Percentiles rank a stretch among this genome's conserved stretches.
These are phyloP conservation scores for Exophiala alcalophila DNA, from an alignment of 2,329 filamentous ascomycete genomes.

Conservation along the genomic window DNA sequence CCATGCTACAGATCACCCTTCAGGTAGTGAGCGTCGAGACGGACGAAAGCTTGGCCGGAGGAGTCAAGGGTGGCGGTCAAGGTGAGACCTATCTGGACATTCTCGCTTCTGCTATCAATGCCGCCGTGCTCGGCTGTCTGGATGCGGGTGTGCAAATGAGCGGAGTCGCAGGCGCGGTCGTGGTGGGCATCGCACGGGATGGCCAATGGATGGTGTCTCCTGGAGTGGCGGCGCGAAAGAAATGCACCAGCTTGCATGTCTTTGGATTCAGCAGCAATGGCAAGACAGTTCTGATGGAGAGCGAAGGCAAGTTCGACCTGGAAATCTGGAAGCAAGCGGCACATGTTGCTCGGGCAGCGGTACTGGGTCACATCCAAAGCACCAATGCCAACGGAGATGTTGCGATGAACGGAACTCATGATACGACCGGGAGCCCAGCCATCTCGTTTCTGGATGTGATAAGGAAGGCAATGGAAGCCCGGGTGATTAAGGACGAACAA, in stretches of 20 bases:
- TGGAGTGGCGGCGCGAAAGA: constrained; percentile 58
- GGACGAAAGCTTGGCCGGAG: constrained; percentile 32
- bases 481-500: constrained; percentile 27
- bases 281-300: constrained; percentile 74
- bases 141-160: constrained; percentile 79
- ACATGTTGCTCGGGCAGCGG: constrained; percentile 63
- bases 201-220: constrained; percentile 57
- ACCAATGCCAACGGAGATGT: constrained; percentile 26
- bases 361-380: constrained; percentile 43
- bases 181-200: constrained; percentile 56
- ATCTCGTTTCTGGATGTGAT: constrained; percentile 22
- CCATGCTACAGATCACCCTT: constrained; percentile 44
- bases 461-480: constrained; percentile 26
- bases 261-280: constrained; percentile 74
- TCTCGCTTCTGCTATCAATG: constrained; percentile 78
- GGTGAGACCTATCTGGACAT: constrained; percentile 63
- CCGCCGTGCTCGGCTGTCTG: constrained; percentile 72
- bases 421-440: constrained; percentile 9
- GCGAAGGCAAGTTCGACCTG: constrained; percentile 73
- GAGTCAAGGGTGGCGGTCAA: constrained; percentile 29
- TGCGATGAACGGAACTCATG: constrained; percentile 19
- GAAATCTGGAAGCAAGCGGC: constrained; percentile 72
- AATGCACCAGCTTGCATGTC: constrained; percentile 72
- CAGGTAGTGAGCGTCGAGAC: constrained; percentile 37
- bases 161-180: constrained; percentile 64